Conservation (phyloP, 163 green algal species). For the Chlamydomonas reinhardtii region DNA sequence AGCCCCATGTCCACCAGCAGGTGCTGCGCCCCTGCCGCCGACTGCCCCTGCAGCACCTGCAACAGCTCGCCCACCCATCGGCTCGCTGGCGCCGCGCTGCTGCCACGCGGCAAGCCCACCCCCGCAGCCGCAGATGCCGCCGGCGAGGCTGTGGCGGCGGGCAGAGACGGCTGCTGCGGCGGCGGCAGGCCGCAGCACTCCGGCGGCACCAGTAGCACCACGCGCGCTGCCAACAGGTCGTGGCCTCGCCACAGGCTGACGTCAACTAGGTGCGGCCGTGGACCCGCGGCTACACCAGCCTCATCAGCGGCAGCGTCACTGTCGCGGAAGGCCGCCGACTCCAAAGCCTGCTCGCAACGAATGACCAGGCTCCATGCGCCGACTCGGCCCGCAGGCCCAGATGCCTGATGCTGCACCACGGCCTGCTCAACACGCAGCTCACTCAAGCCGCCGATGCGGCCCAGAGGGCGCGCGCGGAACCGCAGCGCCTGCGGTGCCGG, state of each 20-base stretch:
- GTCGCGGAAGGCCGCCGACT: too few relatives aligned
- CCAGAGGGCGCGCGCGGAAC: not conserved
- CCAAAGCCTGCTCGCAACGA: too few relatives aligned
- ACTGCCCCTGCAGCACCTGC: not conserved
- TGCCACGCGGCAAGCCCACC: not conserved
- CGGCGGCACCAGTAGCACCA: slow-evolving; percentile 19
- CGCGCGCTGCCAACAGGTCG: slow-evolving; percentile 12
- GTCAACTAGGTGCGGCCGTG: slow-evolving; percentile 9
- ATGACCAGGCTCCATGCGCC: too few relatives aligned
- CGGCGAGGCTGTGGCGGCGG: not conserved
- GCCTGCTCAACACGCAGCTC: not conserved
- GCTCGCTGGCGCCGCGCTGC: too few relatives aligned
- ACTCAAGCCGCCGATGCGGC: not conserved
- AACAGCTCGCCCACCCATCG: slow-evolving; percentile 3
- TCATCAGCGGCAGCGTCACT: too few relatives aligned
- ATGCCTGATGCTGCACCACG: not conserved
- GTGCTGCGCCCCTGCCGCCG: not conserved
- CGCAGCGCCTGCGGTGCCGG: not conserved
- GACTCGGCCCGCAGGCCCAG: too few relatives aligned
- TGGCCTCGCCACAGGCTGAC: slow-evolving; percentile 12
- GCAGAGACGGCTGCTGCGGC: not conserved
- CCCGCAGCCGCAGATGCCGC: too few relatives aligned
- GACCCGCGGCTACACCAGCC: too few relatives aligned
- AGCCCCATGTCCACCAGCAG: slow-evolving; percentile 9
- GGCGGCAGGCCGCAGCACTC: not conserved